phyloP scores from a whole-genome alignment of 352 stramenopile genomes.

The Blastocystis sp. region DNA sequence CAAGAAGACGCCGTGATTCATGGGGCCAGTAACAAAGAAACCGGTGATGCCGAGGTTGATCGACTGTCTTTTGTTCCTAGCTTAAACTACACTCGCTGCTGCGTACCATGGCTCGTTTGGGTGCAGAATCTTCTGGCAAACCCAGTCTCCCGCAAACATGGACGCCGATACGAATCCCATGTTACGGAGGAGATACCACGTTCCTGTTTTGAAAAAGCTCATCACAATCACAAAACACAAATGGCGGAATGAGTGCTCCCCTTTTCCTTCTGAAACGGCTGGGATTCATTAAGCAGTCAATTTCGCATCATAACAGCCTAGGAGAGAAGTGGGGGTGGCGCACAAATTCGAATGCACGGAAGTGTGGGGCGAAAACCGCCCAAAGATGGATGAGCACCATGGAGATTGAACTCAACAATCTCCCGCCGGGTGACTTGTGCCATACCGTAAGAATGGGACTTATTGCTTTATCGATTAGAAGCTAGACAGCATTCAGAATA shows the following conservation, averaged over 20 bases:
- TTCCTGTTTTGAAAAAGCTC: slow-evolving; percentile 58
- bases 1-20: slow-evolving; percentile 63
- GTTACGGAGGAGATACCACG: slow-evolving; percentile 53
- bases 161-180: slow-evolving; percentile 58
- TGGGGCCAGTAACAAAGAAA: slow-evolving; percentile 60
- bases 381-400: no score
- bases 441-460: not conserved
- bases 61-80: slow-evolving; percentile 54
- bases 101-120: slow-evolving; percentile 41
- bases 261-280: no score
- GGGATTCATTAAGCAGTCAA: no score
- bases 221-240: slow-evolving; percentile 9
- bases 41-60: slow-evolving; percentile 64
- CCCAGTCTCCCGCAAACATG: slow-evolving; percentile 50
- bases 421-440: no score
- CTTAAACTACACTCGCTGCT: not conserved
- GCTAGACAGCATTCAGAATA: not conserved
- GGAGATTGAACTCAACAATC: no score
- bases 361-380: no score
- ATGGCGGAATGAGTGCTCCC: no score
- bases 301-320: no score
- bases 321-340: no score
- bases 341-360: no score
- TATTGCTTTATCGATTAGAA: not conserved
- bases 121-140: slow-evolving; percentile 61